Conservation (phyloP, 345 rosid genomes). For the Citrus australasica region DNA sequence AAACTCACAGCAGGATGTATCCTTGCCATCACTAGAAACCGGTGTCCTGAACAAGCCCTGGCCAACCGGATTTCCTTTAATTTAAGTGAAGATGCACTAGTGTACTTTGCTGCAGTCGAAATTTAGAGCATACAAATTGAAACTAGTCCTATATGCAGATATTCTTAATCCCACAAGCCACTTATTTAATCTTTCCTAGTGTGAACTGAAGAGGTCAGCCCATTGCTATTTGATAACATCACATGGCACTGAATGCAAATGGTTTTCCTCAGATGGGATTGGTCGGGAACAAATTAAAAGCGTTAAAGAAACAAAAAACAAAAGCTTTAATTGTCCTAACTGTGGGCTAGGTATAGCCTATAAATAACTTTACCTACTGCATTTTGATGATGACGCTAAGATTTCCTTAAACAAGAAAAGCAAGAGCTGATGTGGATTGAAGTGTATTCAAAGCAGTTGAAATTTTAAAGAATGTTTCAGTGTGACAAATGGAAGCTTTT, state of each 20-base stretch:
- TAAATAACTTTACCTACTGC: not conserved
- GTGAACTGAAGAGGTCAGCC: not conserved
- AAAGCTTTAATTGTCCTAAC: not conserved
- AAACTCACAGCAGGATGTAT: fast-evolving
- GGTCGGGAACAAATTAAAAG: not conserved
- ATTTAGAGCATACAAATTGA: not conserved
- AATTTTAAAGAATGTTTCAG: not conserved
- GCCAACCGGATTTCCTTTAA: not conserved
- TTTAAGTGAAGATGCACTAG: not conserved
- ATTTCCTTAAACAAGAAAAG: constrained; percentile 22
- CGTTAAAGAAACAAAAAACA: not conserved
- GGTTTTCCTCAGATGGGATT: not conserved
- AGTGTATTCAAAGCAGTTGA: not conserved
- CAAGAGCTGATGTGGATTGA: constrained; percentile 5
- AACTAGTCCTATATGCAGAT: not conserved
- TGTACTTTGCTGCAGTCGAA: not conserved
- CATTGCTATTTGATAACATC: not conserved
- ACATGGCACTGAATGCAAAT: not conserved
- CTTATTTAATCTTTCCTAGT: not conserved
- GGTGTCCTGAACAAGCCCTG: too few relatives aligned
- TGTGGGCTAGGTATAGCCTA: not conserved
- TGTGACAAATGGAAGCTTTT: not conserved
- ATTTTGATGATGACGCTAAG: constrained; percentile 1
- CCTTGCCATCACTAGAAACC: too few relatives aligned
- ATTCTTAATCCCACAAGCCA: not conserved